Base-by-base conservation (phyloP, 2,329 filamentous ascomycete genomes). In the Bipolaris victoriae region DNA sequence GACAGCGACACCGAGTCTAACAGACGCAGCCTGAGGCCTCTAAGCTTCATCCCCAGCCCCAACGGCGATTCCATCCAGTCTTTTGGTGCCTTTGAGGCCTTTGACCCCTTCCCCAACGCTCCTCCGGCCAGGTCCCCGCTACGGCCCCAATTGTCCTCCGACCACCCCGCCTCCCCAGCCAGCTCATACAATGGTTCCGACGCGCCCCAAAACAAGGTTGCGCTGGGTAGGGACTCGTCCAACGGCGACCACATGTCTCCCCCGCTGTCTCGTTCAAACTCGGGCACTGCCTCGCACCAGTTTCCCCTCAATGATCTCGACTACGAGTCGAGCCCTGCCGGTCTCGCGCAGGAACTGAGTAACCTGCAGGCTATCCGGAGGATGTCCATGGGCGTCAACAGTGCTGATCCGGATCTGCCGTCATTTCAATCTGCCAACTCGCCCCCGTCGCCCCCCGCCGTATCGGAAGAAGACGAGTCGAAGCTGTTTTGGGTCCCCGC, bases 401-500 rank as follows among this genome's bases (percentile, higher is more conserved):
- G 81, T 5, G 80, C 84, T 24, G 79, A 96, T 68, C 86, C 91
- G 0, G 91, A 96, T 74, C 81, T 96, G 63, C 88, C 91, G 13
- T 89, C 89, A 2, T 91, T 90, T 71, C 84, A 85, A 52, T 70
- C 69, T 16, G 82, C 82, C 49, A 78, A 88, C 37, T 85, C 74
- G 35, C 88, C 90, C 2, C 84, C 89, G 61, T 89, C 90, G 16
- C 90, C 91, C 1, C 87, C 83, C 2, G 86, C 76, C 37, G 63
- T 87, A 31, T 85, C 86, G 58, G 90, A 91, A 61, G 92, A 96
- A 73, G 90, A 92, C 67, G 94, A 98, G 7, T 92, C 93, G 2
- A 86, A 92, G 61, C 79, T 98, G 57, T 90, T 98, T 64, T 99
- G 95, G 95, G 95, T 99, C 5, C 95, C 95, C 5, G 95, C 95